Percentiles rank a stretch among this genome's conserved stretches.
Evolutionary conservation across 208 protist species (phyloP).

Genomic region (Hexamita inflata): DNA sequence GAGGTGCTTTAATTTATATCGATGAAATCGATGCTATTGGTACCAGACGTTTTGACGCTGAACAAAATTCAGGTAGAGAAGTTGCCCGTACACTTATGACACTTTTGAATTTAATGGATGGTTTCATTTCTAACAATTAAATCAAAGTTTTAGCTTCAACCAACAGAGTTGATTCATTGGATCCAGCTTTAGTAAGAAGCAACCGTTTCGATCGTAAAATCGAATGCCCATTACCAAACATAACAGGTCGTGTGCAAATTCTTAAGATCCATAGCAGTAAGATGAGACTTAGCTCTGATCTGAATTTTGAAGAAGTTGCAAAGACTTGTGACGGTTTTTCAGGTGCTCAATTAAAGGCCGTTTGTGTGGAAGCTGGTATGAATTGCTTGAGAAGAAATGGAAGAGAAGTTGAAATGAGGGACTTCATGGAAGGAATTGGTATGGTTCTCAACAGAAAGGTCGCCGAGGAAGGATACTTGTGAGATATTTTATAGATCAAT

Average conservation of each 20-base stretch:
- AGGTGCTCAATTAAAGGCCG: constrained; percentile 97
- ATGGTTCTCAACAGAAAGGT: constrained; percentile 98
- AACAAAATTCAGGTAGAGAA: constrained; percentile 87
- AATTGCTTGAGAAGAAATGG: constrained; percentile 75
- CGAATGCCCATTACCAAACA: constrained; percentile 95
- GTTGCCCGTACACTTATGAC: constrained; percentile 99
- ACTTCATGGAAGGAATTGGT: constrained; percentile 91
- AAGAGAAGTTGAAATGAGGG: constrained; percentile 68
- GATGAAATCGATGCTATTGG: constrained; percentile 47
- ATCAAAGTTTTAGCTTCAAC: constrained; percentile 92
- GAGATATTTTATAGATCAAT: too few species aligned
- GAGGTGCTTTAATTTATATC: constrained; percentile 44
- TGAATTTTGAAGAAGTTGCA: constrained; percentile 98
- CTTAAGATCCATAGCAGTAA: constrained; percentile 96
- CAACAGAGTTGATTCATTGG: constrained; percentile 97
- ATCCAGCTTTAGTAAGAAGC: constrained; percentile 96
- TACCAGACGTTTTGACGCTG: constrained; percentile 56
- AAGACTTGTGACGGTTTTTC: constrained; percentile 94
- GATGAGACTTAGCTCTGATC: constrained; percentile 77
- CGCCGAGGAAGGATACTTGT: constrained; percentile 89
- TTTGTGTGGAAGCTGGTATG: constrained; percentile 99
- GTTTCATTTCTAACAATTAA: constrained; percentile 60
- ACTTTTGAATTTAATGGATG: constrained; percentile 98
- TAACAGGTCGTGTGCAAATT: constrained; percentile 87
- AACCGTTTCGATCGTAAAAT: constrained; percentile 97